A percentile compares a stretch with the other conserved stretches of the same genome.
These are phyloP conservation scores for Endotrypanum monterogeii DNA, from an alignment of 208 protist genomes.

Conservation along the genomic window DNA sequence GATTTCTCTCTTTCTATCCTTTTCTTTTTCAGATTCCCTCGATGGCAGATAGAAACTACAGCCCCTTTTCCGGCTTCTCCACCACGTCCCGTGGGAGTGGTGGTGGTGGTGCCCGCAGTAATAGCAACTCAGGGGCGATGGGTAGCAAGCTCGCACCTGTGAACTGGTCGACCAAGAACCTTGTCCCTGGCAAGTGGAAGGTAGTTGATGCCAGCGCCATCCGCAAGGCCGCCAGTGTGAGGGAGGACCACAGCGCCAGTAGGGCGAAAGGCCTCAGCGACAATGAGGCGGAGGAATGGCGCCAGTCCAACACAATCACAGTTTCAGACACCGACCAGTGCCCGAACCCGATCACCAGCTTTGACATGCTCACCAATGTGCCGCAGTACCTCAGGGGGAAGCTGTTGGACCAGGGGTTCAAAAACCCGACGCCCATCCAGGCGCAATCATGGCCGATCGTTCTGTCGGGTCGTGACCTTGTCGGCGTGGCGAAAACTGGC, in stretches of 20 bases:
- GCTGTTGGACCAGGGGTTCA: constrained; percentile 80
- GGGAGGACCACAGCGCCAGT: constrained; percentile 23
- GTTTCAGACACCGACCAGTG: constrained; percentile 53
- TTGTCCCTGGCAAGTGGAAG: constrained; percentile 78
- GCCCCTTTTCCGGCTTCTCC: constrained; percentile 73
- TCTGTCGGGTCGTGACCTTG: constrained; percentile 82
- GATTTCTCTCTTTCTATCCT: background rate
- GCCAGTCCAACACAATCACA: constrained; percentile 64
- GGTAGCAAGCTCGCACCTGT: constrained; percentile 61
- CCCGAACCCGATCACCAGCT: constrained; percentile 67
- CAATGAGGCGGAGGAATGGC: constrained; percentile 66
- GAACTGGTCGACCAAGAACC: constrained; percentile 62
- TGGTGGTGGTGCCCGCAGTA: constrained; percentile 3
- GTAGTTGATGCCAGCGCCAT: constrained; percentile 74
- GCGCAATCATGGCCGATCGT: constrained; percentile 84
- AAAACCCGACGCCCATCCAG: constrained; percentile 87
- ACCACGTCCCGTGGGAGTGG: constrained; percentile 9
- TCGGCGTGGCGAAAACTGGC: constrained; percentile 94
- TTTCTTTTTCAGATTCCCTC: background rate
- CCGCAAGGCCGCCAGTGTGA: constrained; percentile 51
- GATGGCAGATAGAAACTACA: constrained; percentile 78
- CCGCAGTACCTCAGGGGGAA: constrained; percentile 78
- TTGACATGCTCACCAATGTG: constrained; percentile 65
- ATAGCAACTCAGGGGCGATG: constrained; percentile 23
- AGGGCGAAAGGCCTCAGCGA: constrained; percentile 43